Base-by-base conservation (phyloP, 2,329 filamentous ascomycete species). In the Penicillium sp. region DNA sequence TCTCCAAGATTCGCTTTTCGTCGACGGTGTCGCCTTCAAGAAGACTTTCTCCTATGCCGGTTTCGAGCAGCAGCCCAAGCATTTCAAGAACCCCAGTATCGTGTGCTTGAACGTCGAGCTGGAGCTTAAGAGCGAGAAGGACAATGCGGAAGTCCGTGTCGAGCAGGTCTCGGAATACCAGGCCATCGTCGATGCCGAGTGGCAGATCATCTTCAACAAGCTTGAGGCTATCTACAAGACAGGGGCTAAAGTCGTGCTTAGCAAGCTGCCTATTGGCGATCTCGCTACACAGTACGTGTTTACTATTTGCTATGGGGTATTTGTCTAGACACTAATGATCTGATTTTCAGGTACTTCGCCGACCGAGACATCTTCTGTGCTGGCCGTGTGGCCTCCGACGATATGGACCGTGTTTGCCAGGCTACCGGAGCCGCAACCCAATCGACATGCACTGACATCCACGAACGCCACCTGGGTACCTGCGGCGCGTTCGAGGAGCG, bases 171-270 rank as follows among this genome's bases (percentile, higher is more conserved):
- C 93, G 19, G 94, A 99, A 78, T 99, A 99, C 80, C 94, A 99
- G 79, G 94, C 94, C 61, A 97, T 99, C 66, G 94, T 99, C 72
- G 94, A 99, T 71, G 94, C 94, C 30, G 94, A 99, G 78, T 99
- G 94, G 94, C 91, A 97, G 77, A 99, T 99, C 73, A 99, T 99
- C 76, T 97, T 88, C 85, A 93, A 97, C 82, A 99, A 99, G 83
- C 89, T 99, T 74, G 94, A 99, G 80, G 90, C 93, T 46, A 80
- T 96, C 51, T 85, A 93, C 83, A 87, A 93, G 77, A 97, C 93
- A 6, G 94, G 94, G 52, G 94, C 94, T 62, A 96, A 97, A 84
- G 91, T 99, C 49, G 91, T 99, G 40, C 86, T 99, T 55, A 96
- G 91, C 78, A 97, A 97, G 79, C 83, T 97, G 59, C 94, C 94